Evolutionary conservation across 257 asterid genomes (phyloP), one percentile per base, ranked within the genome.

Genomic region (Cruciata laevipes): DNA sequence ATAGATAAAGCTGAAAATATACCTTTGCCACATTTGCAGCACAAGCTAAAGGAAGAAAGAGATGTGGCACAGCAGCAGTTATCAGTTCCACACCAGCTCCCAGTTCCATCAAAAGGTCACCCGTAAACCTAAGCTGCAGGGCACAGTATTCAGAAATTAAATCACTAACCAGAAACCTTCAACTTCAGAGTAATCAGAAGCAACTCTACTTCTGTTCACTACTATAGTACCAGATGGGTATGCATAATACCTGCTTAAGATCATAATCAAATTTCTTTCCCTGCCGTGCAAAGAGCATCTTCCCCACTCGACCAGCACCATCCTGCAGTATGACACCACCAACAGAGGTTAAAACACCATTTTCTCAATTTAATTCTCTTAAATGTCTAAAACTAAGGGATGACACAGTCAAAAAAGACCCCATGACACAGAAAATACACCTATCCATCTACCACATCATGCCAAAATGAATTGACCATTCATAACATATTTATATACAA

Each of bases 1-100:
- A 14, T 23, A 55, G 75, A 63, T 51, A 64, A 68, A 53, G 25
- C 30, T 31, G 61, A 24, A 10, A 62, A 65, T 33, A 51, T 67
- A 94, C 98, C 99, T 94, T 94, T 58, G 88, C 95, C 65, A 94
- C 96, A 76, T 94, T 94, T 77, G 99, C 98, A 67, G 92, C 96
- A 78, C 99, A 94, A 31, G 99, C 99, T 83, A 94, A 70, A 53
- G 99, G 98, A 77, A 94, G 99, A 73, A 90, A 94, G 61, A 88
- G 86, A 74, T 88, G 95, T 1, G 99, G 99, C 71, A 78, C 84
- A 69, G 83, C 89, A 59, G 96, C 88, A 74, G 97, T 94, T 69
- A 83, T 95, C 85, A 94, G 82, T 84, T 94, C 99, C 40, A 90
- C 82, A 57, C 90, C 97, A 78, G 99, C 99, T 78, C 99, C 99